Conservation (phyloP, 2,329 filamentous ascomycete species). For the Myrmaecium sp. region DNA sequence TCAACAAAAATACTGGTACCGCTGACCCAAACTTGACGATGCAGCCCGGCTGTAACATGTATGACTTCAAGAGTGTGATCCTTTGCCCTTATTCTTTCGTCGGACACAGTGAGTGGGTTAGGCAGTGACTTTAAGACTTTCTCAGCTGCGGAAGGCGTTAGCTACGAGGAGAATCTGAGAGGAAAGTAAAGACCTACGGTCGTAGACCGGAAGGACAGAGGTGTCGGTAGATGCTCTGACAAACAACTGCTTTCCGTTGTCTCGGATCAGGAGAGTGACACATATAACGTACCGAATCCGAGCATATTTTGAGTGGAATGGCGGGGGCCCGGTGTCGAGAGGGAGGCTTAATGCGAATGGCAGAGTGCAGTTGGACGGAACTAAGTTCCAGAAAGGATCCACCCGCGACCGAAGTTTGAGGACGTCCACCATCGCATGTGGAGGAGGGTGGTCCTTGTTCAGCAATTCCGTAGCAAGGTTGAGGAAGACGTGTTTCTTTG, state of each 20-base stretch:
- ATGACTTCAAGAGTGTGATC: conserved; percentile 26
- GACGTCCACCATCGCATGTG: conserved; percentile 31
- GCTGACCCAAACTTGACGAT: conserved; percentile 42
- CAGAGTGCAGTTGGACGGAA: conserved; percentile 28
- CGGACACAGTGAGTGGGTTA: conserved; percentile 32
- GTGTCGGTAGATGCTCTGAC: conserved; percentile 34
- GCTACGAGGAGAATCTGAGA: not conserved
- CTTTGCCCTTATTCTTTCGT: conserved; percentile 27
- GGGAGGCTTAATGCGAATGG: conserved; percentile 37
- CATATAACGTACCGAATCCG: conserved; percentile 34
- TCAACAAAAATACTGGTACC: conserved; percentile 38
- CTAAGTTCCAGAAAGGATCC: conserved; percentile 31
- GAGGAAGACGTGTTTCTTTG: conserved; percentile 31
- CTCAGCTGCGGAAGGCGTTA: conserved; percentile 22
- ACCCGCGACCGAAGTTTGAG: conserved; percentile 19
- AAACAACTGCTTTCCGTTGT: conserved; percentile 30
- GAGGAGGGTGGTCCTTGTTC: conserved; percentile 32
- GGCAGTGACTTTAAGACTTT: conserved; percentile 36
- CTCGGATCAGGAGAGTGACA: conserved; percentile 29
- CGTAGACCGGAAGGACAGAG: conserved; percentile 35
- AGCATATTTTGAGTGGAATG: conserved; percentile 35
- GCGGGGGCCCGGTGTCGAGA: conserved; percentile 36
- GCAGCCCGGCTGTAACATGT: conserved; percentile 33
- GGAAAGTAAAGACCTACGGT: conserved; percentile 23
- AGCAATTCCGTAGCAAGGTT: conserved; percentile 35